phyloP scores from a whole-genome alignment of 2,329 filamentous ascomycete genomes.

The Trichoderma koningiopsis region DNA sequence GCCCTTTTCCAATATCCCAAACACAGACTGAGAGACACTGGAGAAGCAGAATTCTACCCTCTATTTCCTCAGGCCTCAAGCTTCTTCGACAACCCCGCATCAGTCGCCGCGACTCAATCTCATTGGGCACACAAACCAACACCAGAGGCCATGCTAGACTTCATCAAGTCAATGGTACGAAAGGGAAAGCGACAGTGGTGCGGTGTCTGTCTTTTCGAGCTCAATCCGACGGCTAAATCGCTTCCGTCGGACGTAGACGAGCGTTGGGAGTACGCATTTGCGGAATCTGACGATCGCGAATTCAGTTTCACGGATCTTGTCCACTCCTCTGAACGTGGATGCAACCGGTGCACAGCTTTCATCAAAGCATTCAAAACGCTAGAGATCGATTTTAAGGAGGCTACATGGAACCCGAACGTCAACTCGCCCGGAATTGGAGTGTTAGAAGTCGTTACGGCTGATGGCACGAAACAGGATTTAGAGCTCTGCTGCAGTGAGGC shows the following conservation, averaged over 20 bases:
- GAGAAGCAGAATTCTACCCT: neutral
- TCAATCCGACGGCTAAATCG: slow-evolving; percentile 5
- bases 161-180: neutral
- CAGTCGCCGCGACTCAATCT: neutral
- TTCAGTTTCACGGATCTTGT: slow-evolving; percentile 8
- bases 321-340: slow-evolving; percentile 8
- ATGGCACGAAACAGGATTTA: neutral
- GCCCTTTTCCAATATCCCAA: neutral
- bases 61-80: neutral
- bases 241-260: slow-evolving; percentile 1
- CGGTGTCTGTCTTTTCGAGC: slow-evolving; percentile 23
- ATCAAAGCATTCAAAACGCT: neutral
- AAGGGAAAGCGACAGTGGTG: slow-evolving; percentile 8
- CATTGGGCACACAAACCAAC: neutral
- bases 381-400: neutral
- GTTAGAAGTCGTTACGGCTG: neutral
- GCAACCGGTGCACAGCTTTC: slow-evolving; percentile 14
- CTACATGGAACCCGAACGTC: neutral
- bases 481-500: slow-evolving; percentile 8
- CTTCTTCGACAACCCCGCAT: neutral
- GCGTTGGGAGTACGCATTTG: slow-evolving; percentile 11
- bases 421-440: neutral
- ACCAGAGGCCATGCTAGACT: slow-evolving; percentile 2
- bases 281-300: slow-evolving; percentile 1
- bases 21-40: neutral